Base-by-base conservation (phyloP, 1,284 basidiomycete species). In the Ustilago crameri region DNA sequence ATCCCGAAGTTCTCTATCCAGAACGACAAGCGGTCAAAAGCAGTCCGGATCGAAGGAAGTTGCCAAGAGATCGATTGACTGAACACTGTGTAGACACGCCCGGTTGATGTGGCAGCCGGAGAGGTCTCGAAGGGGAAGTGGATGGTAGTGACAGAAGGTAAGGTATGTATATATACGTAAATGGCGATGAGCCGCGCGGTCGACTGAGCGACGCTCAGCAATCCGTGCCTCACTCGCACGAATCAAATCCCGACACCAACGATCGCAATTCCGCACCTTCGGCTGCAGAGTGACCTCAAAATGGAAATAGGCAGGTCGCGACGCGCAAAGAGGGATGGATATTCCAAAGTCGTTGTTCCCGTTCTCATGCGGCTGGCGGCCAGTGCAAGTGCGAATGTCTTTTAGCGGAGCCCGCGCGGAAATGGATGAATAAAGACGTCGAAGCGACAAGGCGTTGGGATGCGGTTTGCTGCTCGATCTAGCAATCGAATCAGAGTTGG, bases 101-200 rank as follows among this genome's bases (percentile, higher is more conserved):
- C 64, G 46, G 57, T 17, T 9, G 32, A 34, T 34, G 34, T 12
- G 50, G 15, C 23, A n/a, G 49, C 57, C 64, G 30, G 57, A 51
- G 18, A 44, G 14, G 53, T 55, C 53, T 51, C 38, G 45, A 20
- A 34, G 18, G 18, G 24, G 38, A 18, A 5, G 23, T 18, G 18
- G 45, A 44, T 42, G 51, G 57, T 56, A 3, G n/a, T 10, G 34
- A 52, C 12, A 49, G 17, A 53, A 56, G 17, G 53, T 15, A 53
- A 61, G 37, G 23, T 12, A 20, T 30, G 64, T 67, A 56, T 67
- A 60, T 67, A 67, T 67, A 67, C 24, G 18, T 30, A 27, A 34
- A n/a, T 49, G 34, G 64, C 49, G 64, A 67, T 67, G 64, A 61
- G 57, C 57, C 45, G 56, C 57, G 20, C 51, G 38, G 26, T 49